These are phyloP conservation scores for Aquilaria sinensis DNA, from an alignment of 345 rosid species.

Conservation along the genomic window DNA sequence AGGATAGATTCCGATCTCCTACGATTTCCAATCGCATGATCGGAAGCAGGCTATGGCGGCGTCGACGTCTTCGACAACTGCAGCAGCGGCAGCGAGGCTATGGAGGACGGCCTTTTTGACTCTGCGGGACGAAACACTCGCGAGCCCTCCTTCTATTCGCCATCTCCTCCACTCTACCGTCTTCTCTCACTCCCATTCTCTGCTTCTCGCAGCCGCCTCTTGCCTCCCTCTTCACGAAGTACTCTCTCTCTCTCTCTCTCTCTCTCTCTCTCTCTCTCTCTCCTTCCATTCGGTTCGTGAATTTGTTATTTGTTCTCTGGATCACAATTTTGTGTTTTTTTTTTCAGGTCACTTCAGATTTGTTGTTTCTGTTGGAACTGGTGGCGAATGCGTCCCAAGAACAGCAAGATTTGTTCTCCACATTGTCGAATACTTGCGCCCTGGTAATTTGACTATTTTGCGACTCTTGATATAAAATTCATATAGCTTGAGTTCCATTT, in stretches of 20 bases:
- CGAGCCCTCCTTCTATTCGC: constrained; percentile 39
- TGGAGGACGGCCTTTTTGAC: constrained; percentile 91
- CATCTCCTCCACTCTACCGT: constrained; percentile 53
- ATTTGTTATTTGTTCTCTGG: neutral
- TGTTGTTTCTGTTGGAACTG: constrained; percentile 63
- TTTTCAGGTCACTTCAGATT: constrained; percentile 55
- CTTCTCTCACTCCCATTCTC: constrained; percentile 53
- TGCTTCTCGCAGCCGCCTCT: constrained; percentile 53
- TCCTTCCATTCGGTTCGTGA: neutral
- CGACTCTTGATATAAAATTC: neutral
- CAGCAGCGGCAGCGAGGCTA: constrained; percentile 24
- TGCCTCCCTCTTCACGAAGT: constrained; percentile 78
- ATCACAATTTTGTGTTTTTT: neutral
- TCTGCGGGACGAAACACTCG: constrained; percentile 66
- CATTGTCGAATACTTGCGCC: constrained; percentile 38
- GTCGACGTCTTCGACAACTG: neutral
- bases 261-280: neutral
- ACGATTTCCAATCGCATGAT: too few relatives aligned
- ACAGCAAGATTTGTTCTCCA: constrained; percentile 18
- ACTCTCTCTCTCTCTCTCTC: neutral
- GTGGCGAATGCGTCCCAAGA: constrained; percentile 35
- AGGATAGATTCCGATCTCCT: too few relatives aligned
- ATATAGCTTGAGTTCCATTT: too few relatives aligned
- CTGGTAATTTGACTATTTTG: constrained; percentile 34
- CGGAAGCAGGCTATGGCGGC: constrained; percentile 13